Percentiles rank a stretch among this genome's conserved stretches.
phyloP scores from a whole-genome alignment of 2,329 filamentous ascomycete genomes.

The Talaromyces albobiverticillius region DNA sequence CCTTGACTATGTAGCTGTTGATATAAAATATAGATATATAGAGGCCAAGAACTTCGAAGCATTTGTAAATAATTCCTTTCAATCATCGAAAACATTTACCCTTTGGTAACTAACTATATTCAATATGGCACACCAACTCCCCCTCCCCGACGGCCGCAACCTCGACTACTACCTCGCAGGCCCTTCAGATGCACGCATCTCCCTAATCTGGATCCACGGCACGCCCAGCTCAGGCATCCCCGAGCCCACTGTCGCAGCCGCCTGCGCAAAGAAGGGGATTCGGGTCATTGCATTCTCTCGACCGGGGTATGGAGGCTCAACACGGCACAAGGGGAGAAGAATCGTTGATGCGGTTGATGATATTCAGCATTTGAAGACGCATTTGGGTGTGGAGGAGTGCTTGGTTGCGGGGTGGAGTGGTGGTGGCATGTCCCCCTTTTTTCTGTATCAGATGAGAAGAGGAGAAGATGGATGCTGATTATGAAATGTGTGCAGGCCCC shows the following conservation, averaged over 20 bases:
- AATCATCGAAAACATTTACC: not conserved
- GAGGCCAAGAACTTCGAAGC: too few species aligned
- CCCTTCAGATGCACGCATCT: not conserved
- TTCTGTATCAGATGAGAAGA: not conserved
- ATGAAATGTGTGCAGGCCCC: not conserved
- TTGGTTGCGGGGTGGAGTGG: constrained; percentile 8
- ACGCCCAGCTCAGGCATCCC: constrained; percentile 1
- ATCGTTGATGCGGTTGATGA: constrained; percentile 4
- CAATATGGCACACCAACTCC: constrained; percentile 2
- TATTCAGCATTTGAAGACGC: constrained; percentile 3
- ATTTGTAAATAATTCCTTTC: not conserved
- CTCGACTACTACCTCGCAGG: not conserved
- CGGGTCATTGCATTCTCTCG: constrained; percentile 5
- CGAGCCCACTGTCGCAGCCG: not conserved
- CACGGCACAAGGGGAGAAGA: not conserved
- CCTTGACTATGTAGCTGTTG: too few species aligned
- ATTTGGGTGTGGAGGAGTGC: constrained; percentile 4
- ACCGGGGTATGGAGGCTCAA: constrained; percentile 9
- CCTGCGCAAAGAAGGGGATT: constrained; percentile 6
- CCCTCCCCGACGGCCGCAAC: too few species aligned
- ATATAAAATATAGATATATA: too few species aligned
- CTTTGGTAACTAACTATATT: too few species aligned
- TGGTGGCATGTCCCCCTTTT: not conserved
- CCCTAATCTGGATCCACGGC: constrained; percentile 7
- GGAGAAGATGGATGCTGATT: not conserved